Base-by-base conservation (phyloP, 2,329 filamentous ascomycete species). In the Neurospora sp. region DNA sequence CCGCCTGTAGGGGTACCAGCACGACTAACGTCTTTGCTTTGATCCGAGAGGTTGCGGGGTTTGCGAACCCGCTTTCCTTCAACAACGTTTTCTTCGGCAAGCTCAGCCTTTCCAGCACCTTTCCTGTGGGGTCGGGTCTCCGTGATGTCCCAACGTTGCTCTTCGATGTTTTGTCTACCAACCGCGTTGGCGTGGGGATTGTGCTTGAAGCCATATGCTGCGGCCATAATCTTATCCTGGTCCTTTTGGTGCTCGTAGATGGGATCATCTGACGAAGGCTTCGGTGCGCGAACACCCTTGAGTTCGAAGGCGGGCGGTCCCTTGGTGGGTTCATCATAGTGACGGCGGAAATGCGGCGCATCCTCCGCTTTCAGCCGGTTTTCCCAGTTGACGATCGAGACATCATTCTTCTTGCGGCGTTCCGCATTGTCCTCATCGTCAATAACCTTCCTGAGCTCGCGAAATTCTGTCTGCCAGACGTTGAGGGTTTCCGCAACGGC, bases 201-300 rank as follows among this genome's bases (percentile, higher is more conserved):
- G 73, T 89, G 87, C 71, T 88, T 85, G 74, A 89, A 89, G 17
- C 85, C 84, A 74, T 89, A 90, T 1, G 84, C 82, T 71, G 85
- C 82, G 8, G 88, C 87, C 83, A 87, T 86, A 72, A 88, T 81
- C 69, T 82, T 82, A 78, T 89, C 87, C 76, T 90, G 85, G 68
- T 82, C 76, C 69, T 77, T 76, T 58, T 78, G 75, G 71, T 85
- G 84, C 4, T 83, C 80, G 62, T 85, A 82, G 33, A 82, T 79
- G 0, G 82, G 82, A 69, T 85, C 83, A 38, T 78, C 80, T n/a
- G 77, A 74, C 62, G 81, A 77, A 4, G 78, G 77, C 46, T 80
- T 80, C 66, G 82, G 81, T 19, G 85, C 82, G 67, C 83, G 82
- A 73, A 85, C 84, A 15, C 86, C 86, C 76, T 84, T 86, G 73